Conservation (phyloP, 768 basidiomycete species). For the Pleurotus ostreatus region DNA sequence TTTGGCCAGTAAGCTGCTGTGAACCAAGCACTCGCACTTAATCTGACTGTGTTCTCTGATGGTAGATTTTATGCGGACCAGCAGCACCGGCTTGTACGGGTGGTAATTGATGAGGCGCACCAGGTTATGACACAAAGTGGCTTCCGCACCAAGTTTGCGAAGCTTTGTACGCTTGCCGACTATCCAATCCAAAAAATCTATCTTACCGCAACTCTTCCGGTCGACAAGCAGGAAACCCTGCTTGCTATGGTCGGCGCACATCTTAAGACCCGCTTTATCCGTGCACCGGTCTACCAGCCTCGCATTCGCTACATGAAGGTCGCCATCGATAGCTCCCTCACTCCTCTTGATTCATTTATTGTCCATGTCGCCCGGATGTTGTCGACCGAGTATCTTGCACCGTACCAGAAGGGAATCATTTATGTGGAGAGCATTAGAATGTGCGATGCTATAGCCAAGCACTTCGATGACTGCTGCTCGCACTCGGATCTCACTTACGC, state of each 20-base stretch:
- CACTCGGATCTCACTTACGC: constrained; percentile 1
- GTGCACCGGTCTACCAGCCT: constrained; percentile 11
- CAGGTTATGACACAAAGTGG: constrained; percentile 6
- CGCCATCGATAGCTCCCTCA: too few relatives aligned
- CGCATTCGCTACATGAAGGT: constrained; percentile 13
- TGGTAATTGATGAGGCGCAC: constrained; percentile 17
- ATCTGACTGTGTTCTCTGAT: too few relatives aligned
- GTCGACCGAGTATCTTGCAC: not conserved
- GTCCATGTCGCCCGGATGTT: not conserved
- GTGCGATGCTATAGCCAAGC: not conserved
- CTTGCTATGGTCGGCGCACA: not conserved
- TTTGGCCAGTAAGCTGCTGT: not conserved
- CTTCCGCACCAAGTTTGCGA: constrained; percentile 7
- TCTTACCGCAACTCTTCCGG: constrained; percentile 18
- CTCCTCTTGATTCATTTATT: not conserved
- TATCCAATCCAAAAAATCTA: constrained; percentile 13
- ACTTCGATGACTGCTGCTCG: not conserved
- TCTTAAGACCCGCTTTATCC: constrained; percentile 5
- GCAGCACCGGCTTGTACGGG: not conserved
- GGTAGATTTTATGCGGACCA: too few relatives aligned
- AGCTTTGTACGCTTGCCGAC: constrained; percentile 4
- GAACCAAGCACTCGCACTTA: not conserved
- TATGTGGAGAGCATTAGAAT: not conserved
- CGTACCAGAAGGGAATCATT: constrained; percentile 12
- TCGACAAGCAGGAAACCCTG: constrained; percentile 3